phyloP scores from a whole-genome alignment of 2,329 filamentous ascomycete genomes.

The Zopfia rhizophila region DNA sequence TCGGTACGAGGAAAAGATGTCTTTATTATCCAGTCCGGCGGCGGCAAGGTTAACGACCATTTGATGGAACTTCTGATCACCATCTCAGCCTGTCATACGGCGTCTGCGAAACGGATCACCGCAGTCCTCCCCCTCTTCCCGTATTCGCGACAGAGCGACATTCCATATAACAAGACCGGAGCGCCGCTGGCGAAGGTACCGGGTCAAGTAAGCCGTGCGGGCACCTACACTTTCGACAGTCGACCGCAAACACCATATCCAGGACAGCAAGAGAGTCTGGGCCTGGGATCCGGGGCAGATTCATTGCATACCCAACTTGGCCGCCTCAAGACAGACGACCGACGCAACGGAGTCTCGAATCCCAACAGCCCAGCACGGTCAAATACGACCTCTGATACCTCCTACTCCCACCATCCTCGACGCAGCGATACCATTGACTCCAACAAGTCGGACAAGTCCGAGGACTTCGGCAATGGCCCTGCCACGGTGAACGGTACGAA shows the following conservation, averaged over 20 bases:
- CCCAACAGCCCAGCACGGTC: constrained; percentile 40
- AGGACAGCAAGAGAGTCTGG: constrained; percentile 72
- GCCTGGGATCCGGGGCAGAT: constrained; percentile 74
- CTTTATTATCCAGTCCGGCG: constrained; percentile 96
- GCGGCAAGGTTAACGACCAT: constrained; percentile 93
- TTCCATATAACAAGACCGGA: constrained; percentile 95
- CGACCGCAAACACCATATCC: constrained; percentile 86
- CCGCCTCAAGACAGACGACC: constrained; percentile 71
- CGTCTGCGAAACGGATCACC: constrained; percentile 91
- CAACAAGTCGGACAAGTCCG: constrained; percentile 40
- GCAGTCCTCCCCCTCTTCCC: constrained; percentile 95
- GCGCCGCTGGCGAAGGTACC: constrained; percentile 82
- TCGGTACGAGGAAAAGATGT: constrained; percentile 98
- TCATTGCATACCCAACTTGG: constrained; percentile 77
- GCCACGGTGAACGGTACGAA: constrained; percentile 31
- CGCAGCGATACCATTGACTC: constrained; percentile 48
- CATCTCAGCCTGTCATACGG: constrained; percentile 96
- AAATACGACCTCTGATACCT: constrained; percentile 23
- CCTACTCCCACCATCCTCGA: constrained; percentile 15
- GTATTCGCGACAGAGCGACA: constrained; percentile 94
- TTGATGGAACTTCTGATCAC: constrained; percentile 97
- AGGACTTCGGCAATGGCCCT: constrained; percentile 36
- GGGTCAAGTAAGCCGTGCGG: constrained; percentile 52
- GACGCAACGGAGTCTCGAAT: constrained; percentile 54
- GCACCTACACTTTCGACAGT: constrained; percentile 86